phyloP scores from a whole-genome alignment of 495 filamentous ascomycete species.

The Aspergillus taichungensis region DNA sequence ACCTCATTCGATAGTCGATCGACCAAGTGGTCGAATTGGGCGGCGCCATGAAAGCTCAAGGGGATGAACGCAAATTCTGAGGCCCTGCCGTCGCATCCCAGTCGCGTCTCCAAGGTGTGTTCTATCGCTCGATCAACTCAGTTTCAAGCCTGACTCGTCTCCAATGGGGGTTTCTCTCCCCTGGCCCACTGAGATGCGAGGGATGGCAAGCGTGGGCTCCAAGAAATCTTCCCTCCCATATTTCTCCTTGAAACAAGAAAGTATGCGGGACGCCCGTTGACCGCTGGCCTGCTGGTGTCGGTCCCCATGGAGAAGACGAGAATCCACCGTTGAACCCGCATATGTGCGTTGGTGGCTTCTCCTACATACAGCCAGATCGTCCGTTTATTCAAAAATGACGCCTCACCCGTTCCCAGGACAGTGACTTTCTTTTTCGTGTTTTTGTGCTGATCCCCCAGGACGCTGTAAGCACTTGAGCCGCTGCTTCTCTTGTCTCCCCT shows the following conservation, averaged over 20 bases:
- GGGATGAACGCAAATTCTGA: too few relatives aligned
- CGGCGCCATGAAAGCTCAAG: too few relatives aligned
- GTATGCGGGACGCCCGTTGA: constrained; percentile 17
- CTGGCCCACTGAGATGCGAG: constrained; percentile 14
- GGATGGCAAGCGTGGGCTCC: constrained; percentile 7
- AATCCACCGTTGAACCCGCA: constrained; percentile 9
- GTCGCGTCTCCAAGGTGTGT: too few relatives aligned
- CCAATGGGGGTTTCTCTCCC: neutral
- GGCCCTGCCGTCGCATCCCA: too few relatives aligned
- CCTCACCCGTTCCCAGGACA: constrained; percentile 11
- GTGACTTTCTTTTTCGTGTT: constrained; percentile 8
- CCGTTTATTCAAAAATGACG: constrained; percentile 20
- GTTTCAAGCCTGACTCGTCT: too few relatives aligned
- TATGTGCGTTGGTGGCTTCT: constrained; percentile 6
- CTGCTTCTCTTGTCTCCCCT: neutral
- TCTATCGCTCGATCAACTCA: too few relatives aligned
- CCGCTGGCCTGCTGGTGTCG: neutral
- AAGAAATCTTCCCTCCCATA: constrained; percentile 4
- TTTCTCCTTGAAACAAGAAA: constrained; percentile 19
- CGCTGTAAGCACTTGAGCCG: neutral
- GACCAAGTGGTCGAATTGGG: too few relatives aligned
- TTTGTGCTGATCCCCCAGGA: constrained; percentile 3
- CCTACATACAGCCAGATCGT: neutral
- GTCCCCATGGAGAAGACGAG: constrained; percentile 7
- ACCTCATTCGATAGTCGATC: too few relatives aligned